Evolutionary conservation across 345 rosid species (phyloP).

Genomic region (Moricandia moricandioides): DNA sequence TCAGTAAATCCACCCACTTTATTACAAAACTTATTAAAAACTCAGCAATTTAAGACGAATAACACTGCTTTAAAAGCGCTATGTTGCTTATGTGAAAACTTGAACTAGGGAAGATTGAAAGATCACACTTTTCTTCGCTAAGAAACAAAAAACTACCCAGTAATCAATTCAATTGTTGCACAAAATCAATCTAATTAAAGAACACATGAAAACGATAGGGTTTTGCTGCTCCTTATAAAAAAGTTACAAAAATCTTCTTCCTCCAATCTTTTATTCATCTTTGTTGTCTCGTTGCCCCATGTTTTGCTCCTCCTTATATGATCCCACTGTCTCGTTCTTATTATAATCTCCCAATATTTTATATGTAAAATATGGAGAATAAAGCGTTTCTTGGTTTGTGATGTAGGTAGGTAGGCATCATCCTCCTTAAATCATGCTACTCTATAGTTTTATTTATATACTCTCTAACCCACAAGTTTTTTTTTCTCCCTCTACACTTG

Average conservation of each 20-base stretch:
- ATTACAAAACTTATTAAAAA: background rate
- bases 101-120: slow-evolving; percentile 7
- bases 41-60: background rate
- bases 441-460: slow-evolving; percentile 30
- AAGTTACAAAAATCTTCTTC: slow-evolving; percentile 28
- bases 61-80: background rate
- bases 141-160: slow-evolving; percentile 8
- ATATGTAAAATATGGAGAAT: slow-evolving; percentile 25
- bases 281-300: slow-evolving; percentile 29
- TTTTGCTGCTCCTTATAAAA: slow-evolving; percentile 4
- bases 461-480: slow-evolving; percentile 5
- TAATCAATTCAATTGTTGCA: slow-evolving; percentile 23
- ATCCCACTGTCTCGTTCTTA: slow-evolving; percentile 28
- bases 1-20: background rate
- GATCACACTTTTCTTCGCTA: slow-evolving; percentile 21
- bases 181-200: slow-evolving; percentile 32
- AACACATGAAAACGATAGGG: slow-evolving; percentile 22
- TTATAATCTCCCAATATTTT: slow-evolving; percentile 20
- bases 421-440: slow-evolving; percentile 39
- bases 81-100: slow-evolving; percentile 18
- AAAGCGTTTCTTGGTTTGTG: slow-evolving; percentile 33
- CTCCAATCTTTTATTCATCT: slow-evolving; percentile 22
- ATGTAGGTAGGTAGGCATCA: slow-evolving; percentile 23
- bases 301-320: slow-evolving; percentile 37
- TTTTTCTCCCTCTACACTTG: slow-evolving; percentile 1